Base-by-base conservation (phyloP, 805 yeast species). In the Hanseniaspora occidentalis region DNA sequence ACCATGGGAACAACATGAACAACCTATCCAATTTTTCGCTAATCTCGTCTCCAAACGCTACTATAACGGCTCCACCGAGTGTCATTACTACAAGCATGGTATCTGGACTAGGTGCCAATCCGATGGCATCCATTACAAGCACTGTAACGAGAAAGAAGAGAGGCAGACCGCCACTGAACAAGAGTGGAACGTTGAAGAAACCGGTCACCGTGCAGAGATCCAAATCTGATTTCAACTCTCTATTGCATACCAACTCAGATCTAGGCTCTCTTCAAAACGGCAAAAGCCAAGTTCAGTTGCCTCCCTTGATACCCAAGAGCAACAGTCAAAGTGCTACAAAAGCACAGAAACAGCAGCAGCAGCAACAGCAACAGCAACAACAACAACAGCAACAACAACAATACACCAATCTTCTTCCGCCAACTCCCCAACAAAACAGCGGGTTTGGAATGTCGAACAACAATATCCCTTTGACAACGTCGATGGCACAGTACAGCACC, bases 151-250 rank as follows among this genome's bases (percentile, higher is more conserved):
- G 14, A 16, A 18, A 23, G 18, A 31, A 31, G 10, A 26, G 36
- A 17, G 34, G 31, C n/a, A 17, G 31, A 21, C 33, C 36, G 4
- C 33, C 40, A 13, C 25, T 33, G 33, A 10, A 37, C 21, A 33
- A 19, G 11, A 4, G 7, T 7, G 31, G 19, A 27, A 37, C 16
- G 26, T 31, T 17, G 24, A 29, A 36, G 6, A 36, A 41, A 24
- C 44, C 41, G 9, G 44, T 41, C 3, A 37, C 38, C 11, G 25
- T 41, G 13, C 44, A 41, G 23, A 37, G 44, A 27, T 36, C 39
- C 8, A 37, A 18, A 13, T 33, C 36, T 10, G 33, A 29, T 29
- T 29, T 29, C 16, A 10, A 29, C n/a, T 16, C 33, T 3, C 13
- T 14, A 7, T 14, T 10, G 9, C 8, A 16, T 4, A n/a, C 25